Base-by-base conservation (phyloP, 2,329 filamentous ascomycete species). In the Colletotrichum lentis region DNA sequence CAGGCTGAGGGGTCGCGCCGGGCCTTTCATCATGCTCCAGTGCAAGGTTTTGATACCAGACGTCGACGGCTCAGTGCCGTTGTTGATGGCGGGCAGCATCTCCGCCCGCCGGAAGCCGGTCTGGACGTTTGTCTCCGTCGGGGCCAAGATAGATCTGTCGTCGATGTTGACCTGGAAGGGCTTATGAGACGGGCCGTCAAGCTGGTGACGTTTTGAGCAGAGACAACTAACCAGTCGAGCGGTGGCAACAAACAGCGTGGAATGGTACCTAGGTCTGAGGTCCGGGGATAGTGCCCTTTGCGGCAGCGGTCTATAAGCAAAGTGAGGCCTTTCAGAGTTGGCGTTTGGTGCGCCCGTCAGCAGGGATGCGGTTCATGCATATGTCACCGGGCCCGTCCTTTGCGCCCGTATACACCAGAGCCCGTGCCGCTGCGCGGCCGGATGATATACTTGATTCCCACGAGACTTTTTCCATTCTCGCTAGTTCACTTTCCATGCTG, bases 31-130 rank as follows among this genome's bases (percentile, higher is more conserved):
- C 44, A 90, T 74, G 70, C 83, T 86, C 76, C 86, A 89, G 76
- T 90, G 88, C 58, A 90, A 80, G 0, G 86, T 88, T 77, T 88
- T 88, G 62, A 88, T 77, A 22, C 86, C 86, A 24, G 75, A 74
- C 24, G 82, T 85, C n/a, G 83, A 85, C 11, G 77, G 71, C 58
- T 87, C 86, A 43, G 82, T 81, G 60, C 85, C 80, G 18, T 76
- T 78, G 78, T 85, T 83, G 78, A 82, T 78, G 70, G 80, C 76
- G 6, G 83, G 80, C 59, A 86, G 81, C 60, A 89, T 80, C 64
- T 88, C 87, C 0, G 85, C 85, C 67, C 88, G 85, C 43, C 88
- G 83, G 79, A 90, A 90, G 18, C 87, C 87, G 1, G 77, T 78
- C 74, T 90, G 87, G 56, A 81, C 74, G 71, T 84, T 82, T 71